Percentiles rank a stretch among this genome's conserved stretches.
Evolutionary conservation across 2,329 filamentous ascomycete species (phyloP).

Genomic region (Aspergillus udagawae): DNA sequence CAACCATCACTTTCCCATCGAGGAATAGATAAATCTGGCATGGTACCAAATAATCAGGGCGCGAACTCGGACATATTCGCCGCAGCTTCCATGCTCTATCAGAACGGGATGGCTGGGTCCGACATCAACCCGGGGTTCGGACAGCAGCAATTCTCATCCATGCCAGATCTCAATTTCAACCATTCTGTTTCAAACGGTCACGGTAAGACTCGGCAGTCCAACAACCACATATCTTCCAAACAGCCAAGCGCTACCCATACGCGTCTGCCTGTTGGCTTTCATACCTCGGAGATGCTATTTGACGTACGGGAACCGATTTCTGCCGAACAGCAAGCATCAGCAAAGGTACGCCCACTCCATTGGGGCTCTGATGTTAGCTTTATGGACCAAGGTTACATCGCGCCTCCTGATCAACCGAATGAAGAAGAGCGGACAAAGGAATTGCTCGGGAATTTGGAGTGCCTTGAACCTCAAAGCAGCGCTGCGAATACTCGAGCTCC

Average conservation of each 20-base stretch:
- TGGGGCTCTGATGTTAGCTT: slow-evolving; percentile 70
- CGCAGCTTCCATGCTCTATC: slow-evolving; percentile 50
- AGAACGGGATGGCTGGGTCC: slow-evolving; percentile 29
- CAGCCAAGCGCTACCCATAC: slow-evolving; percentile 12
- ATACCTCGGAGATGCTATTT: slow-evolving; percentile 37
- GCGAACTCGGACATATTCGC: slow-evolving; percentile 52
- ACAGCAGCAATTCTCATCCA: slow-evolving; percentile 25
- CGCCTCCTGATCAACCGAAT: slow-evolving; percentile 54
- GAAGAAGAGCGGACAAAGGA: slow-evolving; percentile 54
- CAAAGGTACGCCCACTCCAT: slow-evolving; percentile 46
- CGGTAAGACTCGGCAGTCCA: slow-evolving; percentile 16
- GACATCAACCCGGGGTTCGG: slow-evolving; percentile 28
- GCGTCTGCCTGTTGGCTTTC: slow-evolving; percentile 28
- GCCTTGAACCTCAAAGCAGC: slow-evolving; percentile 56
- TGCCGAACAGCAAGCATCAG: slow-evolving; percentile 34
- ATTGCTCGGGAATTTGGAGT: slow-evolving; percentile 54
- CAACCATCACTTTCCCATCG: slow-evolving; percentile 42
- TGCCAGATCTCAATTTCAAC: slow-evolving; percentile 19
- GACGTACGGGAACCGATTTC: slow-evolving; percentile 32
- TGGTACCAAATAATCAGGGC: slow-evolving; percentile 21
- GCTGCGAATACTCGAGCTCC: slow-evolving; percentile 57
- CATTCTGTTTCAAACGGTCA: slow-evolving; percentile 14
- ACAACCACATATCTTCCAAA: slow-evolving; percentile 8
- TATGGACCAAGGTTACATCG: slow-evolving; percentile 56
- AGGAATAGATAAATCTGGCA: slow-evolving; percentile 22